Evolutionary conservation across 2,329 filamentous ascomycete species (phyloP), one percentile per base, ranked within the genome.

Genomic region (Arthrobotrys iridis): DNA sequence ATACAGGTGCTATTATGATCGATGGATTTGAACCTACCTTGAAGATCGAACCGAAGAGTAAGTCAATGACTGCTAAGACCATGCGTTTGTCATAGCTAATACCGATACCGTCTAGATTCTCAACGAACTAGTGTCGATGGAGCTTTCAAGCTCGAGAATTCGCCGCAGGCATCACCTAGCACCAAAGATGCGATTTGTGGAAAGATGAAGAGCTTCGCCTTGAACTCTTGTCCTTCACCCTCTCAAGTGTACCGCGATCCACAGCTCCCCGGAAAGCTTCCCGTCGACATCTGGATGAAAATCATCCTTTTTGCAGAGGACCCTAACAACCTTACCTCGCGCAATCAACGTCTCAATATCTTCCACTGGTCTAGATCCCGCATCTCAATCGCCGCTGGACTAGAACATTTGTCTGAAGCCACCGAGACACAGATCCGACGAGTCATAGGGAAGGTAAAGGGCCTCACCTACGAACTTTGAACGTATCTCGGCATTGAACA

Each of bases 401-500:
- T 59, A 15, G 63, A 76, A 43, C 52, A 76, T 28, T 24, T 76
- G 22, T 64, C 65, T 4, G 66, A 76, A n/a, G 59, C 59, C 13
- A 66, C 63, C 24, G 66, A 71, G 26, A 66, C 30, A 1, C 72
- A 76, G 41, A 55, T 43, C 3, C 46, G 72, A 46, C 55, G 66
- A 57, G 72, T 76, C 22, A 64, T 76, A 48, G 64, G 48, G 6
- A 70, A 66, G 60, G 72, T 76, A 37, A 71, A 76, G 58, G 72
- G 72, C 59, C 72, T 76, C 10, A 40, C 52, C 28, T 76, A 71
- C 64, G 72, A 76, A 71, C 48, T 76, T 20, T 71, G 72, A 76
- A 41, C 55, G 55, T 11, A 28, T 33, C 52, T 45, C 35, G 13
- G 3, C 5, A 20, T 35, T 37, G 45, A 57, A 40, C n/a, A 24